A percentile compares a stretch with the other conserved stretches of the same genome.
Conservation (phyloP, 306 rosid genomes). For the Pterocarpus macrocarpus region DNA sequence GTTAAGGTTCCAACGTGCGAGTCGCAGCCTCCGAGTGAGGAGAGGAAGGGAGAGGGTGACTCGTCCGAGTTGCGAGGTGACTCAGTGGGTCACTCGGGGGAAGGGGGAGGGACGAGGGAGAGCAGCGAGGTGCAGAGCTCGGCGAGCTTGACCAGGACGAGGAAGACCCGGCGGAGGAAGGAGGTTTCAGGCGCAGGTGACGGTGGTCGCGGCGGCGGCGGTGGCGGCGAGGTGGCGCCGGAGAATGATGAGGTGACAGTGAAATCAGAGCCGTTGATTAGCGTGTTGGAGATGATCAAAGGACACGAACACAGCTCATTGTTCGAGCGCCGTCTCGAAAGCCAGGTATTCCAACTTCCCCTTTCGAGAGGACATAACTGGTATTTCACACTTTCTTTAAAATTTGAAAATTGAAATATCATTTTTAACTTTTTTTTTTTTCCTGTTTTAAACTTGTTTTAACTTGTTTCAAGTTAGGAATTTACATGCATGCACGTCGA, state of each 20-base stretch:
- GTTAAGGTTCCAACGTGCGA: slow-evolving; percentile 57
- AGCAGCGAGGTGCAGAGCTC: slow-evolving; percentile 90
- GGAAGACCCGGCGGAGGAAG: slow-evolving; percentile 54
- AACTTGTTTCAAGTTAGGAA: not conserved
- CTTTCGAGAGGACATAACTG: slow-evolving; percentile 41
- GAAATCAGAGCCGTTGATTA: slow-evolving; percentile 70
- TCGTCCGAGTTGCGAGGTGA: slow-evolving; percentile 65
- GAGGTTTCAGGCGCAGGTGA: slow-evolving; percentile 45
- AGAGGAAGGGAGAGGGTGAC: slow-evolving; percentile 56
- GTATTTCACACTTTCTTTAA: slow-evolving; percentile 39
- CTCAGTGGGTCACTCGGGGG: slow-evolving; percentile 70
- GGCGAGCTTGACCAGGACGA: slow-evolving; percentile 70
- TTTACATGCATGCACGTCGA: slow-evolving; percentile 40
- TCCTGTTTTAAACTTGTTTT: not conserved
- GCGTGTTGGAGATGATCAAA: slow-evolving; percentile 62
- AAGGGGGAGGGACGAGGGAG: slow-evolving; percentile 63
- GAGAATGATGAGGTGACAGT: slow-evolving; percentile 42
- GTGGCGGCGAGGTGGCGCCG: slow-evolving; percentile 33
- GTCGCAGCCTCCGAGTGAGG: slow-evolving; percentile 59
- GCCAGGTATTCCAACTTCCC: slow-evolving; percentile 62
- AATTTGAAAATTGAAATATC: not conserved
- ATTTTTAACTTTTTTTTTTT: not conserved
- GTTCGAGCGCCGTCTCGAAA: slow-evolving; percentile 78
- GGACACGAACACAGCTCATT: slow-evolving; percentile 65
- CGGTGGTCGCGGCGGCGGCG: not conserved